A percentile compares a stretch with the other conserved stretches of the same genome.
phyloP scores from a whole-genome alignment of 2,329 filamentous ascomycete species.

The Blastomyces parvus region DNA sequence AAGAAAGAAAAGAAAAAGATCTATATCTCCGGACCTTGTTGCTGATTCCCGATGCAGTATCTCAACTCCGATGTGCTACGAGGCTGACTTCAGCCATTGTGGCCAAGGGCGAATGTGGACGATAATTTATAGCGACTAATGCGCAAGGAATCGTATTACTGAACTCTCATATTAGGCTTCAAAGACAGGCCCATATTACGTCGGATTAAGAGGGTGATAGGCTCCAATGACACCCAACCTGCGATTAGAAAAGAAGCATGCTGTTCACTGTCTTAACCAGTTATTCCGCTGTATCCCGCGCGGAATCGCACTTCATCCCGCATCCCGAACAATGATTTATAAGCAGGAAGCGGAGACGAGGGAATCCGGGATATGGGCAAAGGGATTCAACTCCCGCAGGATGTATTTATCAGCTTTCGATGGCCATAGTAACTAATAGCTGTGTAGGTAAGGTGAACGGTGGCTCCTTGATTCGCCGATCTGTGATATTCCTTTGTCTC shows the following conservation, averaged over 20 bases:
- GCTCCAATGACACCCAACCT: background rate
- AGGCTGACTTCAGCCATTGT: background rate
- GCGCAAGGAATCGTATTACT: no score
- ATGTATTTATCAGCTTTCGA: background rate
- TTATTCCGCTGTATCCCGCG: background rate
- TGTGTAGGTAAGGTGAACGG: background rate
- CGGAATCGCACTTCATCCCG: background rate
- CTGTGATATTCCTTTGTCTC: no score
- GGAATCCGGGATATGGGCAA: background rate
- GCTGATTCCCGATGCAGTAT: background rate
- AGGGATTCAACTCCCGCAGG: background rate
- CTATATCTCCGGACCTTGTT: background rate
- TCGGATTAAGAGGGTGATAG: background rate
- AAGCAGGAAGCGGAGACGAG: constrained; percentile 3
- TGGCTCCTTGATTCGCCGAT: background rate
- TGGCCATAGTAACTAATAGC: background rate
- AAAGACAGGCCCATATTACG: background rate
- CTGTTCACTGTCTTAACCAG: no score
- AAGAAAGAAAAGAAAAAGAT: background rate
- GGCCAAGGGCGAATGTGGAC: background rate
- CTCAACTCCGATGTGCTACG: background rate
- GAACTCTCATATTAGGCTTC: no score
- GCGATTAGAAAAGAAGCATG: background rate
- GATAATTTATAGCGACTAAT: no score
- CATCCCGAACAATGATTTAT: background rate